phyloP scores from a whole-genome alignment of 352 stramenopile species.

The Phytopythium cucurbitacearum region DNA sequence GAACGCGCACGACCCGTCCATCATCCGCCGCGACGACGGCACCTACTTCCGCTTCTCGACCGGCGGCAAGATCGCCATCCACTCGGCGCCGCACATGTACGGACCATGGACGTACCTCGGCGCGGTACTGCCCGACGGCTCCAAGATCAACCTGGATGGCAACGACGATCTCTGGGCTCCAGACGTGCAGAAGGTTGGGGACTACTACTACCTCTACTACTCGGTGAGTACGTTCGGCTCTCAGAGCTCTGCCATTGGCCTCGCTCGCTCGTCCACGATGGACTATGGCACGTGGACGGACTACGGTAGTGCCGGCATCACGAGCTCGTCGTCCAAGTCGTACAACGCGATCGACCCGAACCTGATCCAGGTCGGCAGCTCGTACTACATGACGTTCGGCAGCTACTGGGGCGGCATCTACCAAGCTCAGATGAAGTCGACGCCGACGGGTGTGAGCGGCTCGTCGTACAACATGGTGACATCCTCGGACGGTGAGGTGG shows the following conservation, averaged over 20 bases:
- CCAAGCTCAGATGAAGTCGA: constrained; percentile 22
- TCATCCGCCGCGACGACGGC: constrained; percentile 40
- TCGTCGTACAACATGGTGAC: constrained; percentile 15
- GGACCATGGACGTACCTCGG: constrained; percentile 44
- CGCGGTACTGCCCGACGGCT: constrained; percentile 30
- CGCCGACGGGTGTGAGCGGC: constrained; percentile 8
- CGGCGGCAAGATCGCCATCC: constrained; percentile 43
- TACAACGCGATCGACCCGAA: constrained; percentile 62
- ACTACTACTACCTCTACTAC: constrained; percentile 59
- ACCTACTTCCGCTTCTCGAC: constrained; percentile 60
- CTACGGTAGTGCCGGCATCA: constrained; percentile 24
- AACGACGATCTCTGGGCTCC: constrained; percentile 48
- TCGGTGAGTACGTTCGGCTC: constrained; percentile 43
- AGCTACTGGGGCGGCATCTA: constrained; percentile 38
- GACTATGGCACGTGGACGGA: constrained; percentile 35
- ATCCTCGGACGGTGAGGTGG: constrained; percentile 18
- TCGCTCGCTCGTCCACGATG: constrained; percentile 41
- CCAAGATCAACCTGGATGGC: constrained; percentile 37
- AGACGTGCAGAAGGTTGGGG: constrained; percentile 37
- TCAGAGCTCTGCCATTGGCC: constrained; percentile 40
- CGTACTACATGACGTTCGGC: constrained; percentile 45
- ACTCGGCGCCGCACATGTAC: constrained; percentile 31
- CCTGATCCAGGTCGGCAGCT: constrained; percentile 23
- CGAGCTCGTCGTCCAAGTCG: constrained; percentile 24
- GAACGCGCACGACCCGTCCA: constrained; percentile 47